A percentile compares a stretch with the other conserved stretches of the same genome.
phyloP scores from a whole-genome alignment of 2,329 filamentous ascomycete genomes.

The Penicillium sp. region DNA sequence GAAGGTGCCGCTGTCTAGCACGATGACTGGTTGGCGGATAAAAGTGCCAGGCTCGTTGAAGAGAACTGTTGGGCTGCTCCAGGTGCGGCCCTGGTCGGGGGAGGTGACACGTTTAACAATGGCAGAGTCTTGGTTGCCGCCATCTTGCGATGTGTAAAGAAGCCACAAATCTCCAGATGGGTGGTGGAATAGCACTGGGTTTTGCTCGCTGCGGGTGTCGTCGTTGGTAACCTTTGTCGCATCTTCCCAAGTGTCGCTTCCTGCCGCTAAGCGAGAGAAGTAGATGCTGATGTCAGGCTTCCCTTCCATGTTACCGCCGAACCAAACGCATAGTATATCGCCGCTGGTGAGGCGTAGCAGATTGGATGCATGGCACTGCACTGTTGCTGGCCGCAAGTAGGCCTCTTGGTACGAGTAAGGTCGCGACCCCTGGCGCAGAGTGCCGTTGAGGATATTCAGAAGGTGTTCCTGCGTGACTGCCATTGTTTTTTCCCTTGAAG shows the following conservation, averaged over 20 bases:
- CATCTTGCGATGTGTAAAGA: slow-evolving; percentile 4
- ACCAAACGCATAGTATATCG: slow-evolving; percentile 11
- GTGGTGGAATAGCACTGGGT: slow-evolving; percentile 4
- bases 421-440: not conserved
- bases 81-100: not conserved
- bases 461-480: slow-evolving; percentile 1
- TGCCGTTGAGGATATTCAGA: not conserved
- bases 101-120: slow-evolving; percentile 4
- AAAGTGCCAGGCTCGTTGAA: slow-evolving; percentile 8
- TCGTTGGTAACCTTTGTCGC: not conserved
- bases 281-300: slow-evolving; percentile 15
- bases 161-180: slow-evolving; percentile 6
- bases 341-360: slow-evolving; percentile 2
- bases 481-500: not conserved
- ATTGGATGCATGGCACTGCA: slow-evolving; percentile 15
- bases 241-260: not conserved
- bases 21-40: slow-evolving; percentile 11
- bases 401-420: slow-evolving; percentile 7
- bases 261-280: not conserved
- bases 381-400: slow-evolving; percentile 6
- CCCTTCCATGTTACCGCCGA: slow-evolving; percentile 14
- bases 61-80: not conserved
- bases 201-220: slow-evolving; percentile 11
- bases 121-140: slow-evolving; percentile 6
- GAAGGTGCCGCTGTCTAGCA: not conserved